These are phyloP conservation scores for Cymodocea nodosa DNA, from an alignment of 116 monocot genomes.

Conservation along the genomic window DNA sequence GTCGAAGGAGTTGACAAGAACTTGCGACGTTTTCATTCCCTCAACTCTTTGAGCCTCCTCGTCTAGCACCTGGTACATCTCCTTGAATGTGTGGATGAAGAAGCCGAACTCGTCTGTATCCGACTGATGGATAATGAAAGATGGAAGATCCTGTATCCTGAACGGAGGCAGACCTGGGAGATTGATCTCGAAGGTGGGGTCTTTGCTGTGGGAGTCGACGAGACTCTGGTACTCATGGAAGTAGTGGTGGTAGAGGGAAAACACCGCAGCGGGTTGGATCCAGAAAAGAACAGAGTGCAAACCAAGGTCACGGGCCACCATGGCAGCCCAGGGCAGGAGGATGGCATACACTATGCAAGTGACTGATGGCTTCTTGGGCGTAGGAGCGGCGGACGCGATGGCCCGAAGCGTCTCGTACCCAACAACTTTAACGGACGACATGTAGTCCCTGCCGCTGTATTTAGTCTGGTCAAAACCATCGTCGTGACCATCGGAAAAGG, in stretches of 20 bases:
- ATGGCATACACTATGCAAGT: conserved; percentile 31
- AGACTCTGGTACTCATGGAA: conserved; percentile 29
- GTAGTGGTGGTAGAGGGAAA: conserved; percentile 47
- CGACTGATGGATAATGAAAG: conserved; percentile 13
- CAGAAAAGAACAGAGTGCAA: conserved; percentile 26
- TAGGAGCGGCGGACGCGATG: conserved; percentile 5
- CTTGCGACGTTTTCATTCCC: conserved; percentile 1
- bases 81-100: conserved; percentile 10
- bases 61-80: conserved; percentile 11
- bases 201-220: conserved; percentile 14
- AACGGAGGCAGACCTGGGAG: conserved; percentile 31
- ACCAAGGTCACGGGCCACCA: conserved; percentile 19
- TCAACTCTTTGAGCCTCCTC: neutral
- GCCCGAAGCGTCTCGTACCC: conserved; percentile 8
- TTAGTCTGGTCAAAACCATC: conserved; percentile 10
- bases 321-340: conserved; percentile 24
- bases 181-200: neutral
- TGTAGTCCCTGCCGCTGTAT: neutral
- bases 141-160: conserved; percentile 31
- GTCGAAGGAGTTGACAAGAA: conserved; percentile 57
- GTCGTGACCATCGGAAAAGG: conserved; percentile 39
- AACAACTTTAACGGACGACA: neutral
- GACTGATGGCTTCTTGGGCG: conserved; percentile 14
- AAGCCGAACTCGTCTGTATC: neutral
- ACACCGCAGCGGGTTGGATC: conserved; percentile 51